Conservation (phyloP, 2,329 filamentous ascomycete species). For the Botrytis cinerea region DNA sequence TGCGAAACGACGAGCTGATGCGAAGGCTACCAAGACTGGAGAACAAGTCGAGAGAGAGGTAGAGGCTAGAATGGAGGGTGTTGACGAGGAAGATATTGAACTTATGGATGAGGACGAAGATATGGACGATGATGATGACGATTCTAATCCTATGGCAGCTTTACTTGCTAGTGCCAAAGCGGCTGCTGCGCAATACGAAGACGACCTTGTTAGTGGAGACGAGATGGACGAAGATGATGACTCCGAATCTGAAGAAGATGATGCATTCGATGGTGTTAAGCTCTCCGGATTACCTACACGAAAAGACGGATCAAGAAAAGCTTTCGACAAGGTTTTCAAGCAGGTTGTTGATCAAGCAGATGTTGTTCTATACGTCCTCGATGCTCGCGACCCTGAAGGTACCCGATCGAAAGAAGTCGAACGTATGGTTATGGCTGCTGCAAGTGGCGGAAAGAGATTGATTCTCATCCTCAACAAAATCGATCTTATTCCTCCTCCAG, state of each 20-base stretch:
- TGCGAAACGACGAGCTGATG: constrained; percentile 68
- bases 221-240: constrained; percentile 59
- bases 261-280: constrained; percentile 51
- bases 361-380: constrained; percentile 89
- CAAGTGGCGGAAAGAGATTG: constrained; percentile 78
- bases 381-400: constrained; percentile 87
- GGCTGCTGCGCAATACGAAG: constrained; percentile 73
- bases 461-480: constrained; percentile 96
- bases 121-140: constrained; percentile 59
- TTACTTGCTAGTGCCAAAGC: constrained; percentile 80
- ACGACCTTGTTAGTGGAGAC: constrained; percentile 46
- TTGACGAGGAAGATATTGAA: constrained; percentile 52
- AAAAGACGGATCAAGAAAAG: constrained; percentile 71
- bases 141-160: constrained; percentile 89
- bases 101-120: constrained; percentile 56
- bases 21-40: constrained; percentile 65
- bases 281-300: constrained; percentile 54
- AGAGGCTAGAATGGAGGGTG: constrained; percentile 48
- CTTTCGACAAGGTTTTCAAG: constrained; percentile 96
- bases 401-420: constrained; percentile 90
- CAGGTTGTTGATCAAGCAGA: constrained; percentile 86
- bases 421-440: constrained; percentile 86
- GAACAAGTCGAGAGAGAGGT: constrained; percentile 47
- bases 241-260: constrained; percentile 49
- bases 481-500: constrained; percentile 79